Conservation (phyloP, 2,329 filamentous ascomycete species). For the Ascochyta pisi region DNA sequence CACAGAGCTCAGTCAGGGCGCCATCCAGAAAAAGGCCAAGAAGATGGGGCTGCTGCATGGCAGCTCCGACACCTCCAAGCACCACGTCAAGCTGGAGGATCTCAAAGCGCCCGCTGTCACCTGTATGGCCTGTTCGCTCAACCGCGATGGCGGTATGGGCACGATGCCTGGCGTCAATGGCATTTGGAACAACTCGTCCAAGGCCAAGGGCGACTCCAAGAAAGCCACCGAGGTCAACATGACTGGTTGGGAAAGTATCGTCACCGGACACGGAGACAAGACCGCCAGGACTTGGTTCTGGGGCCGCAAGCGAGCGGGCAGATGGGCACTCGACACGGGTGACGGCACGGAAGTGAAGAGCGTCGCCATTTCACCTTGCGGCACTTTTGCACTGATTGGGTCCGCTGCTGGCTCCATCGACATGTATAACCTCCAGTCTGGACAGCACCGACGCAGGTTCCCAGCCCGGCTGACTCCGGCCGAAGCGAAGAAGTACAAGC, state of each 20-base stretch:
- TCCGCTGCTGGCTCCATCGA: constrained; percentile 84
- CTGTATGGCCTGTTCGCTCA: constrained; percentile 87
- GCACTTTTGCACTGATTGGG: constrained; percentile 90
- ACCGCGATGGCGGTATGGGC: constrained; percentile 93
- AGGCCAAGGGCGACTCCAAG: constrained; percentile 66
- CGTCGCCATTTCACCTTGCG: constrained; percentile 88
- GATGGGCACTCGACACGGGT: constrained; percentile 89
- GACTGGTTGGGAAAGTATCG: constrained; percentile 96
- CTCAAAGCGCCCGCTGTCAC: constrained; percentile 93
- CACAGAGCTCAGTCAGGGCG: constrained; percentile 89
- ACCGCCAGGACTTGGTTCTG: constrained; percentile 97
- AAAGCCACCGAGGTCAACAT: constrained; percentile 76
- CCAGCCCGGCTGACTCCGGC: constrained; percentile 78
- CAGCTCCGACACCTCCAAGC: constrained; percentile 63
- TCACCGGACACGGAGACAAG: constrained; percentile 88
- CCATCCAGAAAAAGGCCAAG: constrained; percentile 85
- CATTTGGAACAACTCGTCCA: constrained; percentile 79
- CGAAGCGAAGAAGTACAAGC: constrained; percentile 78
- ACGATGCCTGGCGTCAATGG: constrained; percentile 77
- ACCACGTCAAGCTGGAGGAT: constrained; percentile 69
- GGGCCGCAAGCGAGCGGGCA: constrained; percentile 89
- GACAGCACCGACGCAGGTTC: constrained; percentile 84
- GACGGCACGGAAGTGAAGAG: constrained; percentile 83
- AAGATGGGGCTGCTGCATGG: constrained; percentile 77
- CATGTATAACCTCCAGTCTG: constrained; percentile 97